A percentile compares a stretch with the other conserved stretches of the same genome.
Conservation (phyloP, 1,284 basidiomycete genomes). For the Trichosporon coremiiforme region DNA sequence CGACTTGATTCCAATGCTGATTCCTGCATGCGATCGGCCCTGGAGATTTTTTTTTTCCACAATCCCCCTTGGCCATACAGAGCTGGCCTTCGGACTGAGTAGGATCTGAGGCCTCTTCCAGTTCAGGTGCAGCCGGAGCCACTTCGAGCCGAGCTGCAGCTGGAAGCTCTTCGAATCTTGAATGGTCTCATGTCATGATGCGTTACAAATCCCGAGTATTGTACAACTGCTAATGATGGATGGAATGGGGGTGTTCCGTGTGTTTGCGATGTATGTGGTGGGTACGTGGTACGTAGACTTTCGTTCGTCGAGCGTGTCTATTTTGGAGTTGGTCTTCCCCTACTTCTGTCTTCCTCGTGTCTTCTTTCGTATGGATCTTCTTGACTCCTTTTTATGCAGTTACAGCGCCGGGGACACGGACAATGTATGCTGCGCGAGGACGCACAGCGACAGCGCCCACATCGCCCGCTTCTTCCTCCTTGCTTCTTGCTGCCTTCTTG, state of each 20-base stretch:
- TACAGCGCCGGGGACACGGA: not conserved
- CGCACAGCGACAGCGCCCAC: not conserved
- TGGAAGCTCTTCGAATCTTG: constrained; percentile 25
- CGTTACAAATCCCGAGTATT: constrained; percentile 6
- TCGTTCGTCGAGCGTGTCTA: not conserved
- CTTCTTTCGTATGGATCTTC: not conserved
- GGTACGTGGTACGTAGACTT: not conserved
- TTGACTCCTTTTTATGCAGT: not conserved
- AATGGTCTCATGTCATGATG: constrained; percentile 38
- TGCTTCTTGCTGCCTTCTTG: not conserved
- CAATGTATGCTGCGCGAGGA: too few relatives aligned
- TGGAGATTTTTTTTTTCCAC: too few relatives aligned
- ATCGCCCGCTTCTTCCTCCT: not conserved
- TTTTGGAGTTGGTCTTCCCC: not conserved
- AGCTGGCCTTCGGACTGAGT: too few relatives aligned
- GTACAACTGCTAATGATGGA: not conserved
- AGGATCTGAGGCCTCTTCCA: too few relatives aligned
- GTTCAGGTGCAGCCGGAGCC: too few relatives aligned
- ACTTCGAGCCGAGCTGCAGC: too few relatives aligned
- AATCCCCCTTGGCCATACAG: too few relatives aligned
- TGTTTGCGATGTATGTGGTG: not conserved
- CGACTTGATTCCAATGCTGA: too few relatives aligned
- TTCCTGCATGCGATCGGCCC: too few relatives aligned
- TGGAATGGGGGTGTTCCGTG: not conserved
- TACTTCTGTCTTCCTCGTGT: not conserved